A percentile compares a stretch with the other conserved stretches of the same genome.
Conservation (phyloP, 345 rosid species). For the Raphanus sativus region DNA sequence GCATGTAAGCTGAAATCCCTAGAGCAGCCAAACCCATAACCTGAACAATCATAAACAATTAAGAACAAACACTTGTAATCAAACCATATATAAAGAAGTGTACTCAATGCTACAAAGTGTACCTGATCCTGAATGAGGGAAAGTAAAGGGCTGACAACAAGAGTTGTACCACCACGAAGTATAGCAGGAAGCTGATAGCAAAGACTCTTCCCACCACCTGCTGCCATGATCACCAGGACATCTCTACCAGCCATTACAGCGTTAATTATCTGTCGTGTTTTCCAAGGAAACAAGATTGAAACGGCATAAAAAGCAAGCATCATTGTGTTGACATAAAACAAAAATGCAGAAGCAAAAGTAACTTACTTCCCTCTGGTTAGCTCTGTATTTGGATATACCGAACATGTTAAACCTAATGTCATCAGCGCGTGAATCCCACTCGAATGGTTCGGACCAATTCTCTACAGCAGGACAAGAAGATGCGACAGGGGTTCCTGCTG, state of each 20-base stretch:
- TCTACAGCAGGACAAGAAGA: conserved; percentile 35
- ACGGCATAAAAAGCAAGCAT: background rate
- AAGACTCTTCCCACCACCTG: conserved; percentile 98
- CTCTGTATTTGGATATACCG: conserved; percentile 74
- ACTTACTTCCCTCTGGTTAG: conserved; percentile 83
- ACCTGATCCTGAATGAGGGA: conserved; percentile 98
- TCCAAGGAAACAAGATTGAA: background rate
- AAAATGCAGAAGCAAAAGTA: background rate
- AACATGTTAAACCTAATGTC: conserved; percentile 72
- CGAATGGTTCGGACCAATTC: conserved; percentile 70
- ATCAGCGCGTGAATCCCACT: conserved; percentile 86
- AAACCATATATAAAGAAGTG: background rate
- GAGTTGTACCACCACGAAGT: conserved; percentile 66
- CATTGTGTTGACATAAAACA: background rate
- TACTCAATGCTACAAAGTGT: background rate
- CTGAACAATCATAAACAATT: conserved; percentile 39
- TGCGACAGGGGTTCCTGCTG: conserved; percentile 39
- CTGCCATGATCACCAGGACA: conserved; percentile 94
- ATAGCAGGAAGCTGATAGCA: conserved; percentile 95
- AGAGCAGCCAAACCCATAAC: conserved; percentile 90
- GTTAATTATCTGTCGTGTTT: conserved; percentile 66
- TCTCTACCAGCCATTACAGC: conserved; percentile 79
- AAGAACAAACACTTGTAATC: background rate
- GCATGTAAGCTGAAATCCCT: conserved; percentile 80
- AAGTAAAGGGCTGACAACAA: conserved; percentile 91